Evolutionary conservation across 1,139 yeast species (phyloP).

Genomic region (Scheffersomyces lignicola): DNA sequence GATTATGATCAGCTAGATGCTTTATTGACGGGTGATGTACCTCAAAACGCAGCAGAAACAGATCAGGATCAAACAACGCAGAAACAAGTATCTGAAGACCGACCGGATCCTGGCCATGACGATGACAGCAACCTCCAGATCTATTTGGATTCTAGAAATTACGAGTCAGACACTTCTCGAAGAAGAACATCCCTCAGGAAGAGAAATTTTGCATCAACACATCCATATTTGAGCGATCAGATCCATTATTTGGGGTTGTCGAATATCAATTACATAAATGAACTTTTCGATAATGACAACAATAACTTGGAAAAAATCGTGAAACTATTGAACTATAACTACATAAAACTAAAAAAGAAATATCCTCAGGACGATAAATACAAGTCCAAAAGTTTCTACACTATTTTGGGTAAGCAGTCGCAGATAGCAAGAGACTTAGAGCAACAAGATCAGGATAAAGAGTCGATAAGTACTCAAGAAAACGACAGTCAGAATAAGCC

Average conservation of each 20-base stretch:
- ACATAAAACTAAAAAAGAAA: conserved; percentile 28
- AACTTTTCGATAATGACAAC: conserved; percentile 34
- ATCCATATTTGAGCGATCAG: conserved; percentile 50
- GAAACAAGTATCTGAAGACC: not conserved
- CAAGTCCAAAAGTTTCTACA: conserved; percentile 39
- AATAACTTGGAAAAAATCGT: conserved; percentile 36
- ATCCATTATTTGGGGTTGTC: conserved; percentile 47
- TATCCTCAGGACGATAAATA: conserved; percentile 44
- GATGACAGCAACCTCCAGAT: conserved; percentile 13
- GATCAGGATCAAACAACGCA: not conserved
- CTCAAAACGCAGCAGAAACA: not conserved
- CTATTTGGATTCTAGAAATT: conserved; percentile 12
- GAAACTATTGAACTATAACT: conserved; percentile 35
- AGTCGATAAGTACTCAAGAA: conserved; percentile 2
- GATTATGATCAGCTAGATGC: not conserved
- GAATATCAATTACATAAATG: conserved; percentile 36
- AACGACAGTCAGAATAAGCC: conserved; percentile 3
- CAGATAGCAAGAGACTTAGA: conserved; percentile 11
- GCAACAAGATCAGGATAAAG: conserved; percentile 6
- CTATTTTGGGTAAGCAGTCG: conserved; percentile 31
- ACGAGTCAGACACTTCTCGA: conserved; percentile 13
- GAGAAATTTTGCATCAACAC: conserved; percentile 47
- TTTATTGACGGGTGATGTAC: not conserved
- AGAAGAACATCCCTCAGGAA: conserved; percentile 37
- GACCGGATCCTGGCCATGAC: conserved; percentile 4